A percentile compares a stretch with the other conserved stretches of the same genome.
phyloP scores from a whole-genome alignment of 164 flowering plant species.

The Warburgia ugandensis region DNA sequence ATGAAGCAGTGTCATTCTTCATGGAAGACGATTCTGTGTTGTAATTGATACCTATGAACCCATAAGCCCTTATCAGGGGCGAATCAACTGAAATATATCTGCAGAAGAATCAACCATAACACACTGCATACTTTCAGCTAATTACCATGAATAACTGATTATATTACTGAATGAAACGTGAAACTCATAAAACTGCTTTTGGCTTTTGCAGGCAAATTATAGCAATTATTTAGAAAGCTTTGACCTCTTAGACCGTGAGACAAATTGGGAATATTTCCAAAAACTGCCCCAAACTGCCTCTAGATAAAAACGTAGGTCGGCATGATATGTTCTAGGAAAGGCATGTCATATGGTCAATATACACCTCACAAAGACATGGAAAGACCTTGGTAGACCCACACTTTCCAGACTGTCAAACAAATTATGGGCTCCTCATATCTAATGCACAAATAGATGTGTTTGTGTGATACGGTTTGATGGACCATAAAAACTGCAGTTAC shows the following conservation, averaged over 20 bases:
- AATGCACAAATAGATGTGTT: no score
- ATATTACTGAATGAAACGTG: not conserved
- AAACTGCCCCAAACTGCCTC: no score
- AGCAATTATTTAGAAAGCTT: not conserved
- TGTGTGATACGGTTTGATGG: no score
- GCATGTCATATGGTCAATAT: no score
- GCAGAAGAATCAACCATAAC: constrained; percentile 26
- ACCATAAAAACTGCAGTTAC: no score
- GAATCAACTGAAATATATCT: constrained; percentile 67
- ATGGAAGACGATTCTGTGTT: constrained; percentile 28
- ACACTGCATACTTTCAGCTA: constrained; percentile 6
- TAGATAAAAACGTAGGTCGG: no score
- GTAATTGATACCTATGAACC: constrained; percentile 46
- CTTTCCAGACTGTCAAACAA: no score
- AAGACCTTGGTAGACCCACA: no score
- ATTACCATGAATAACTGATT: constrained; percentile 1
- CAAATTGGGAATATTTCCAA: not conserved
- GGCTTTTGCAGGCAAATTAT: not conserved
- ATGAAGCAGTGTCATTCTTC: constrained; percentile 46
- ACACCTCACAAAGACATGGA: no score
- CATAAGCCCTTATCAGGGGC: constrained; percentile 50
- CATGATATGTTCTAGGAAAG: no score
- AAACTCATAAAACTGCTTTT: not conserved
- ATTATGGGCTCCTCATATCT: no score
- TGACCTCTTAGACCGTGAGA: not conserved